These are phyloP conservation scores for Geosiphon pyriformis DNA, from an alignment of 192 early-diverging fungal species.

Conservation along the genomic window DNA sequence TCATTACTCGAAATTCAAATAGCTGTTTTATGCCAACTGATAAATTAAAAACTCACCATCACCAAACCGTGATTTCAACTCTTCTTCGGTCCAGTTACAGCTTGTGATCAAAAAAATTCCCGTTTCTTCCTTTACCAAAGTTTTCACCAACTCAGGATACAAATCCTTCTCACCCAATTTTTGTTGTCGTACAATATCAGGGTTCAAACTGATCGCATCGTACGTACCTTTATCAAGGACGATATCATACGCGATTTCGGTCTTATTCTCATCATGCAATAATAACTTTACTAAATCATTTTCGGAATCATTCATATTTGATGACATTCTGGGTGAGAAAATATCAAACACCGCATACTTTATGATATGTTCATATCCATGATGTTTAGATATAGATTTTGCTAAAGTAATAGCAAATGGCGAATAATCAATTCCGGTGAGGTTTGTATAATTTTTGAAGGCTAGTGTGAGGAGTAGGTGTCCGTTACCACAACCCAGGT, in stretches of 20 bases:
- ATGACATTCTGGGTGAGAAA: too few relatives aligned
- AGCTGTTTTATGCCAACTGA: too few relatives aligned
- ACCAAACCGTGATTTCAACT: slow-evolving; percentile 63
- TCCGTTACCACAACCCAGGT: slow-evolving; percentile 92
- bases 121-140: slow-evolving; percentile 54
- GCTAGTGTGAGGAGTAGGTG: slow-evolving; percentile 77
- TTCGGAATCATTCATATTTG: slow-evolving; percentile 47
- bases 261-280: background rate
- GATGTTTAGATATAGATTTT: slow-evolving; percentile 50
- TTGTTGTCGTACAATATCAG: slow-evolving; percentile 23
- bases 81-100: slow-evolving; percentile 91
- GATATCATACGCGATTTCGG: slow-evolving; percentile 40
- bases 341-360: slow-evolving; percentile 51
- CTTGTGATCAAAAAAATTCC: slow-evolving; percentile 82
- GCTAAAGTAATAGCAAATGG: slow-evolving; percentile 69
- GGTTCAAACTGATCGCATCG: slow-evolving; percentile 77
- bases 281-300: slow-evolving; percentile 17
- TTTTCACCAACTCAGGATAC: slow-evolving; percentile 50
- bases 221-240: slow-evolving; percentile 92
- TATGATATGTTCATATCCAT: slow-evolving; percentile 37
- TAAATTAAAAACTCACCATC: slow-evolving; percentile 35
- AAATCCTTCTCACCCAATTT: slow-evolving; percentile 42
- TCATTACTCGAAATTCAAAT: too few relatives aligned
- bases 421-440: slow-evolving; percentile 86
- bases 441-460: slow-evolving; percentile 59